These are phyloP conservation scores for Tetrahymena malaccensis DNA, from an alignment of 73 alveolate species.

Conservation along the genomic window DNA sequence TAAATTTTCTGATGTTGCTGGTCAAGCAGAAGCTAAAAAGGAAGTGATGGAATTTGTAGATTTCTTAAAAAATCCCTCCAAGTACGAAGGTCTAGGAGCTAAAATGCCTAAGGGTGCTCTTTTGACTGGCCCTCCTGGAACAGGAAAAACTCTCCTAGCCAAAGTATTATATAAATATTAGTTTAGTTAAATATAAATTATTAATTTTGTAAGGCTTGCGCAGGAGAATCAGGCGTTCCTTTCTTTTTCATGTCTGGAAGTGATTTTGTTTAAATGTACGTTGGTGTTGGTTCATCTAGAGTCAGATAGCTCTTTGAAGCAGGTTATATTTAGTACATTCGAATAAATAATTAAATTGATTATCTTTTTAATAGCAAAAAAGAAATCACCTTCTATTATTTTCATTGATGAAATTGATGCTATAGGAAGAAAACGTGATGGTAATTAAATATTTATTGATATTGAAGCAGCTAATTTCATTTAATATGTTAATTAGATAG, in stretches of 20 bases:
- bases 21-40: slow-evolving; percentile 90
- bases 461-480: not conserved
- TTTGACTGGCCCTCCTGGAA: slow-evolving; percentile 92
- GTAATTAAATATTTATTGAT: not conserved
- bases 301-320: slow-evolving; percentile 81
- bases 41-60: slow-evolving; percentile 91
- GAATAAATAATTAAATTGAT: slow-evolving; percentile 72
- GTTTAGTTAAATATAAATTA: not conserved
- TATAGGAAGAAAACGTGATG: slow-evolving; percentile 56
- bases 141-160: slow-evolving; percentile 95
- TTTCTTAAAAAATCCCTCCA: slow-evolving; percentile 80
- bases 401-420: slow-evolving; percentile 96
- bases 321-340: slow-evolving; percentile 51
- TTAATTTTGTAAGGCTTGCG: slow-evolving; percentile 1
- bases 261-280: slow-evolving; percentile 83
- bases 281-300: slow-evolving; percentile 88
- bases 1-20: slow-evolving; percentile 82
- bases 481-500: not conserved
- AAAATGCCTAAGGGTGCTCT: slow-evolving; percentile 88
- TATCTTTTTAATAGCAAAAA: slow-evolving; percentile 52
- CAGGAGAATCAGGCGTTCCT: slow-evolving; percentile 44
- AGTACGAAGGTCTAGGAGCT: slow-evolving; percentile 71
- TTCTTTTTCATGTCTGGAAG: slow-evolving; percentile 56
- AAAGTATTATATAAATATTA: slow-evolving; percentile 20
- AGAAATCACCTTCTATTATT: slow-evolving; percentile 82